Percentiles rank a stretch among this genome's conserved stretches.
Conservation (phyloP, 2,329 filamentous ascomycete species). For the Colletotrichum cereale region DNA sequence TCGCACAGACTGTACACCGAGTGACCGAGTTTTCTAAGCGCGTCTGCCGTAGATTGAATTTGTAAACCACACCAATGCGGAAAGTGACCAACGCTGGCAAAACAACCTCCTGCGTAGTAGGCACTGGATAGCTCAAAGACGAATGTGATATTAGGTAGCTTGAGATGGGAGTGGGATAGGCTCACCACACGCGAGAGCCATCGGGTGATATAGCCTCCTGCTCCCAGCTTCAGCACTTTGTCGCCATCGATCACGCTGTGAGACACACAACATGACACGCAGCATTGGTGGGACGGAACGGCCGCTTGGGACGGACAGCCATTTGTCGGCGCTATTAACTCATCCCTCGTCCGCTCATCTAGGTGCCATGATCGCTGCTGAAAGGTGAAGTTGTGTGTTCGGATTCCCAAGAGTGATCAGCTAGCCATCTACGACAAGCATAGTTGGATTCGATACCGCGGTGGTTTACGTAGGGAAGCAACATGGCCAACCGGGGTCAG, state of each 20-base stretch:
- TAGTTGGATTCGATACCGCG: not conserved
- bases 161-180: not conserved
- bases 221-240: not conserved
- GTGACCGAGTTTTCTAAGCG: not conserved
- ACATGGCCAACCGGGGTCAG: not conserved
- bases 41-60: not conserved
- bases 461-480: not conserved
- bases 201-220: not conserved
- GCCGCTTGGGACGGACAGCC: not conserved
- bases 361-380: not conserved
- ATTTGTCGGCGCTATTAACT: not conserved
- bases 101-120: no score
- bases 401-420: not conserved
- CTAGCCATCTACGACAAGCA: not conserved
- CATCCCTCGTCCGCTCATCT: not conserved
- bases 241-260: conserved; percentile 9
- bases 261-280: conserved; percentile 7
- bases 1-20: not conserved
- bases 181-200: not conserved
- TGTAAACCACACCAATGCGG: not conserved
- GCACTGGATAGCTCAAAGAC: not conserved
- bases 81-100: not conserved
- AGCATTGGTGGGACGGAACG: not conserved
- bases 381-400: not conserved
- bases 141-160: not conserved